Conservation (phyloP, 306 rosid species). For the Fragaria iinumae region DNA sequence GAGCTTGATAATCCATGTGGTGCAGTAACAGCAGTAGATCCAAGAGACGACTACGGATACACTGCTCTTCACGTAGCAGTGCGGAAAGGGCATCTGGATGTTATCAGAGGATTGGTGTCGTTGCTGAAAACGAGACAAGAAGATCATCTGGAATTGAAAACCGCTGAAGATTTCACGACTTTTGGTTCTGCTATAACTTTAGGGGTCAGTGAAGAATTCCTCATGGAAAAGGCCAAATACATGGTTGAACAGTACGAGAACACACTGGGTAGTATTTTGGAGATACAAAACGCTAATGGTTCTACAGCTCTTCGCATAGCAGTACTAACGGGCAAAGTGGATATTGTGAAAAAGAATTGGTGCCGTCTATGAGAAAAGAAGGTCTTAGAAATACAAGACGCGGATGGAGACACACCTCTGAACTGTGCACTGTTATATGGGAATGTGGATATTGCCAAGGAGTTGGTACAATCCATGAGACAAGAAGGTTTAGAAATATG, state of each 20-base stretch:
- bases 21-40: background rate
- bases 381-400: too few species aligned
- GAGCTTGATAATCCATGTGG: background rate
- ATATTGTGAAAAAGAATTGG: background rate
- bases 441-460: background rate
- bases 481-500: background rate
- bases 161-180: background rate
- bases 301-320: background rate
- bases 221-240: background rate
- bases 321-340: background rate
- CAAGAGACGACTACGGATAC: background rate
- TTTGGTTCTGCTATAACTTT: background rate
- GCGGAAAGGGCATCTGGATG: background rate
- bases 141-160: background rate
- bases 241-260: background rate
- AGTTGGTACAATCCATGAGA: background rate
- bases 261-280: background rate
- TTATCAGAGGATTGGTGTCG: background rate
- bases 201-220: background rate
- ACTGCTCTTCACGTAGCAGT: background rate
- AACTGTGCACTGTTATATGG: background rate
- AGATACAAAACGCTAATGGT: background rate
- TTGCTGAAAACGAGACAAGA: background rate
- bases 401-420: background rate
- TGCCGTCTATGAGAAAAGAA: too few species aligned